Base-by-base conservation (phyloP, 1,284 basidiomycete genomes). In the Ustilago trichophora region DNA sequence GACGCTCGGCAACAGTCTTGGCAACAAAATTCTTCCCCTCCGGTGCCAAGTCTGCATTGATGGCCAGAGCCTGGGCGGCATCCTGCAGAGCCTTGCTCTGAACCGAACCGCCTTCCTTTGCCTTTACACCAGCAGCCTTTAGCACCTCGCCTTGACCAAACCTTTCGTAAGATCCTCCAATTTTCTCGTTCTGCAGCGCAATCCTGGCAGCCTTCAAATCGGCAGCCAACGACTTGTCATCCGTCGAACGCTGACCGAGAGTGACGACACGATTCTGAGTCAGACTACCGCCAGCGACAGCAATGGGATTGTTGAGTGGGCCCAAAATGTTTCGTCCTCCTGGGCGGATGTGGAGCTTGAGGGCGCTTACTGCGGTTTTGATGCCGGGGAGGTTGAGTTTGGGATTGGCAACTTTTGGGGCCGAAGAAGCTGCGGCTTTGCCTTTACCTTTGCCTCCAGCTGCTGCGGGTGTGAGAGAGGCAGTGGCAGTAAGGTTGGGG, bases 281-380 rank as follows among this genome's bases (percentile, higher is more conserved):
- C 32, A 57, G 16, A 11, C n/a, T 18, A 2, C 60, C 60, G 0
- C 32, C 36, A 4, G 60, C 60, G 3, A 57, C 53, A 18, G 34
- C 52, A 25, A 52, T 60, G 5, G 64, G 64, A 18, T 51, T 35
- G 45, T 60, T 47, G 31, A 40, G 12, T 12, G 52, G 55, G n/a
- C 64, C 64, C 7, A 67, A 45, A 10, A 67, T 33, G 33, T 49
- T 56, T 21, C 64, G 52, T 48, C 48, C 64, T 6, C 64, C 57
- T 16, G 56, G 48, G 41, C 45, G 52, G 10, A 67, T 36, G 42
- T 67, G 57, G 12, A 67, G 57, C 41, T 67, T 67, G 40, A 67
- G 64, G 22, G 64, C 64, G 29, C 33, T 55, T n/a, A 47, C 49
- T 22, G 64, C 64, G 7, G 56, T 31, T 37, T 67, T 67, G 53